Conservation (phyloP, 2,329 filamentous ascomycete species). For the Alternaria brassicicola region DNA sequence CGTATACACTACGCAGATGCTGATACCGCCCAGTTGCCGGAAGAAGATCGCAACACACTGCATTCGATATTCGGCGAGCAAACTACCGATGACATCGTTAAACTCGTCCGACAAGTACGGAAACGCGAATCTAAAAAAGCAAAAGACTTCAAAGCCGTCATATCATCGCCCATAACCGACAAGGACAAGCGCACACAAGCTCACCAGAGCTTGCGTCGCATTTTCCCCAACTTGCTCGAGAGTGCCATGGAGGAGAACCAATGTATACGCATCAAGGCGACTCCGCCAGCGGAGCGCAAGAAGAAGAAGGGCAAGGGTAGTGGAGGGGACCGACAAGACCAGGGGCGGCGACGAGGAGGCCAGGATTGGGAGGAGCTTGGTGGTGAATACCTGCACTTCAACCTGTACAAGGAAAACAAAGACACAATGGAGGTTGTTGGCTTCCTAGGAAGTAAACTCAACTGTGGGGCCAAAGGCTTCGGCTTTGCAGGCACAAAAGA, state of each 20-base stretch:
- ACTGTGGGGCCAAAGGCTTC: slow-evolving; percentile 70
- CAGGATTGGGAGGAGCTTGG: slow-evolving; percentile 68
- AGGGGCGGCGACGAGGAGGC: slow-evolving; percentile 36
- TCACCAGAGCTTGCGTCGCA: slow-evolving; percentile 72
- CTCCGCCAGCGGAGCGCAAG: slow-evolving; percentile 46
- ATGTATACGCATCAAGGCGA: slow-evolving; percentile 63
- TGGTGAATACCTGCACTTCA: slow-evolving; percentile 88
- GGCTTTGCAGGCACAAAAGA: slow-evolving; percentile 92
- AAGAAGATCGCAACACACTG: slow-evolving; percentile 48
- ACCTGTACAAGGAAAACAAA: slow-evolving; percentile 94
- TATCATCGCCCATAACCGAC: slow-evolving; percentile 62
- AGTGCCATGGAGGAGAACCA: slow-evolving; percentile 77
- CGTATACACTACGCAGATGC: not conserved
- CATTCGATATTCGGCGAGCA: slow-evolving; percentile 59
- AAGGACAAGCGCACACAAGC: slow-evolving; percentile 67
- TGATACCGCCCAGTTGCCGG: slow-evolving; percentile 40
- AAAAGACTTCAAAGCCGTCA: slow-evolving; percentile 60
- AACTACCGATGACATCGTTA: slow-evolving; percentile 57
- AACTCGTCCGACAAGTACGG: slow-evolving; percentile 62
- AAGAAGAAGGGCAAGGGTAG: slow-evolving; percentile 33
- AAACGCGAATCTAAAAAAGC: slow-evolving; percentile 62
- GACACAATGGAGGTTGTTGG: slow-evolving; percentile 92
- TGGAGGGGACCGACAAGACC: slow-evolving; percentile 31
- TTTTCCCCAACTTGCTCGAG: slow-evolving; percentile 80
- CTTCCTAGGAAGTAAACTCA: slow-evolving; percentile 75